Percentiles rank a stretch among this genome's conserved stretches.
These are phyloP conservation scores for Phlyctochytrium bullatum DNA, from an alignment of 192 early-diverging fungal genomes.

Conservation along the genomic window DNA sequence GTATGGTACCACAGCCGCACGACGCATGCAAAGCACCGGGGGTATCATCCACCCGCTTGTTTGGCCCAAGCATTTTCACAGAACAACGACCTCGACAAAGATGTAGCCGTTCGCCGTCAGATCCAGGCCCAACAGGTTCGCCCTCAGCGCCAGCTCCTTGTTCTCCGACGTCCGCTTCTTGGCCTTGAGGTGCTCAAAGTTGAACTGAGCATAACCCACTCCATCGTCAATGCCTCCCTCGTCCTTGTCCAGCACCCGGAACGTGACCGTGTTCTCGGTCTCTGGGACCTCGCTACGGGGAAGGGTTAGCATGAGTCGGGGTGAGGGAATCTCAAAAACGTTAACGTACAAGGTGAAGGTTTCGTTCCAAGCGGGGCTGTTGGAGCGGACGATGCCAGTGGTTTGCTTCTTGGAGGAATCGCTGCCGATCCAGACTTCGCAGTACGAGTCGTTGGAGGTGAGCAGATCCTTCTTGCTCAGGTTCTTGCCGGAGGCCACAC, in stretches of 20 bases:
- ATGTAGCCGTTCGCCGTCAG: neutral
- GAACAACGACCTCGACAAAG: neutral
- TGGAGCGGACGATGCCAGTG: neutral
- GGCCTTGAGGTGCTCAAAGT: neutral
- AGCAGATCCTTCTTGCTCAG: neutral
- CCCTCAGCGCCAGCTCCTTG: neutral
- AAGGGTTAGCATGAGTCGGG: neutral
- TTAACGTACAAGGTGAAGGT: neutral
- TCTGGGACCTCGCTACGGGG: neutral
- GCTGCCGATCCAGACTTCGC: neutral
- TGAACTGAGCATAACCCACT: neutral
- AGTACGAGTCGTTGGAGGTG: neutral
- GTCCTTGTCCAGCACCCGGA: neutral
- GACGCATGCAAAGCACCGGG: neutral
- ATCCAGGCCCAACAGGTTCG: neutral
- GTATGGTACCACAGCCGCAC: neutral
- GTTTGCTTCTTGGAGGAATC: neutral
- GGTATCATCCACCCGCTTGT: neutral
- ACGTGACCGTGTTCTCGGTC: neutral
- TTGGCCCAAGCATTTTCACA: too few relatives aligned
- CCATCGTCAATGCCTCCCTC: neutral
- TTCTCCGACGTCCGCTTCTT: neutral
- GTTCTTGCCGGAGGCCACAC: neutral
- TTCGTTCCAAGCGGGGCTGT: neutral
- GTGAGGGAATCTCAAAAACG: neutral